These are phyloP conservation scores for Oryza rufipogon DNA, from an alignment of 176 grass and related monocot species.

Conservation along the genomic window DNA sequence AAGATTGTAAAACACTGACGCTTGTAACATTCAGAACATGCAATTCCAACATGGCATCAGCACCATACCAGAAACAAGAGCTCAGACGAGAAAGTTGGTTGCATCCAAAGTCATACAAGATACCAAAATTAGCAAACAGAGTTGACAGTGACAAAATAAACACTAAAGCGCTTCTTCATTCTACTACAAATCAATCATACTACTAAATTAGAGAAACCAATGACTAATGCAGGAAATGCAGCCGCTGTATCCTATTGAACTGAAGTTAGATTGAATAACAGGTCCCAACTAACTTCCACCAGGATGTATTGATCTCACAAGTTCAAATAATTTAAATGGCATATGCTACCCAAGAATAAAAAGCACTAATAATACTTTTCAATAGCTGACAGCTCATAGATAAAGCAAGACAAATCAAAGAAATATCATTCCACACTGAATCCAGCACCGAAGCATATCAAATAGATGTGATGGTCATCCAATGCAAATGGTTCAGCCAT, in stretches of 20 bases:
- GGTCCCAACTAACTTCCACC: no score
- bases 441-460: background rate
- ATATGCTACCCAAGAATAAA: conserved; percentile 11
- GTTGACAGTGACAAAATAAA: background rate
- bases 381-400: background rate
- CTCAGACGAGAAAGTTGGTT: background rate
- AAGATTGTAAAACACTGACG: no score
- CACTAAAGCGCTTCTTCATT: background rate
- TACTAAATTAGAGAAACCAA: no score
- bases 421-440: background rate
- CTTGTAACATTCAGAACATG: background rate
- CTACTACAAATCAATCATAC: no score
- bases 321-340: background rate
- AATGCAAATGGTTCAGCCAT: background rate
- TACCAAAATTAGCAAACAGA: conserved; percentile 24
- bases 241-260: no score
- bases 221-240: no score
- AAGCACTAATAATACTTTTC: background rate
- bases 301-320: background rate
- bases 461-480: conserved; percentile 9
- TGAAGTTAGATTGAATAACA: no score
- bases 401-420: conserved; percentile 15
- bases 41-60: conserved; percentile 3
- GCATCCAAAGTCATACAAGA: background rate
- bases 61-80: background rate